Conservation (phyloP, 495 filamentous ascomycete species). For the Penicillium tannophilum region DNA sequence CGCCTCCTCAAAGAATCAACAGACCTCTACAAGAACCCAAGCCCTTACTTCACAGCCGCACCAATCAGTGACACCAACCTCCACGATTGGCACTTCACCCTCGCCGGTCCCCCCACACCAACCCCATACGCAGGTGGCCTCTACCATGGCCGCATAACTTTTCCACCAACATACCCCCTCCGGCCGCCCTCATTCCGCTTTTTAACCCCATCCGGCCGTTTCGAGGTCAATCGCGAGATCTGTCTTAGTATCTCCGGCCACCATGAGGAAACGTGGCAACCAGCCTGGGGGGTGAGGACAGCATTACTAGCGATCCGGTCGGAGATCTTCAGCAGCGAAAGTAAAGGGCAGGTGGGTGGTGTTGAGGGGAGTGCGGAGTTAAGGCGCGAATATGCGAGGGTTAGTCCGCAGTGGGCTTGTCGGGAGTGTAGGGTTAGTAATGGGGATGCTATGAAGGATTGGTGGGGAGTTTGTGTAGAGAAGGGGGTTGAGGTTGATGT, state of each 20-base stretch:
- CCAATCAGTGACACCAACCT: constrained; percentile 81
- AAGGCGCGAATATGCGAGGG: constrained; percentile 64
- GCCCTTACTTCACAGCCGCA: constrained; percentile 76
- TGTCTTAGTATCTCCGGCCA: constrained; percentile 91
- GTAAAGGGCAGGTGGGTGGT: constrained; percentile 79
- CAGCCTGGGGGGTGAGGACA: constrained; percentile 88
- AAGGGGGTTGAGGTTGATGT: constrained; percentile 47
- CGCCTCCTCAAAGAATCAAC: constrained; percentile 72
- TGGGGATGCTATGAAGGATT: constrained; percentile 68
- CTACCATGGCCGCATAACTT: constrained; percentile 94
- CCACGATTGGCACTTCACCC: constrained; percentile 99
- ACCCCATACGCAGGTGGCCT: constrained; percentile 77
- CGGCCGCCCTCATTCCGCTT: constrained; percentile 93
- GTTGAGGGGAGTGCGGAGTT: constrained; percentile 69
- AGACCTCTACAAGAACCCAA: constrained; percentile 76
- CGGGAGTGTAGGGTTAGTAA: constrained; percentile 65
- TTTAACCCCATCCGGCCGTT: constrained; percentile 85
- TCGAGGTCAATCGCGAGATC: constrained; percentile 97
- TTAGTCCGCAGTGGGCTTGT: constrained; percentile 65
- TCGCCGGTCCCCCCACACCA: constrained; percentile 83
- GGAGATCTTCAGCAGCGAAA: constrained; percentile 55
- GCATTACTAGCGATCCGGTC: constrained; percentile 55
- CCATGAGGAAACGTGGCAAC: constrained; percentile 98
- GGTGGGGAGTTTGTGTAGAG: constrained; percentile 59
- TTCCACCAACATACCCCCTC: constrained; percentile 85